Base-by-base conservation (phyloP, 2,329 filamentous ascomycete species). In the Lachnum nothofagi region DNA sequence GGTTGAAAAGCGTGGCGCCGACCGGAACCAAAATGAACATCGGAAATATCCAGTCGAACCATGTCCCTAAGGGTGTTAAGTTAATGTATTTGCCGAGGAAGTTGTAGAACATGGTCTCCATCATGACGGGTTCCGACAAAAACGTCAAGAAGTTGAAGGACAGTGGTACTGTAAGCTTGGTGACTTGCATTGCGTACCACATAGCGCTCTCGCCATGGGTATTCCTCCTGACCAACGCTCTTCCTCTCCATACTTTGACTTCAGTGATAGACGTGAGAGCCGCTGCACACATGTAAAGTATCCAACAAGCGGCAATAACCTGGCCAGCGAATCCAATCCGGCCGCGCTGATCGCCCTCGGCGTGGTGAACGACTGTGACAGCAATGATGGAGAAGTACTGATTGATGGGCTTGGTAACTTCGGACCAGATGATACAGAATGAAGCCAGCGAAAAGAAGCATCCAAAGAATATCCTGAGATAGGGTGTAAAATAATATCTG, bases 71-170 rank as follows among this genome's bases (percentile, higher is more conserved):
- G 0, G 84, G 80, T 0, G 90, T 96, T 14, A 96, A 75, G 62
- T 91, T 82, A 67, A 98, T 89, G 9, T 89, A 77, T 37, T 80
- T 72, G 5, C 93, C 93, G 0, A 98, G 77, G 61, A 98, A 95
- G 35, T 79, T 68, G 70, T 91, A 95, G 68, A 97, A 98, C 0
- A 83, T 82, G 0, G 91, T 96, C 59, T 83, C 34, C 17, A 10
- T 78, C 49, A 76, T 70, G 63, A 90, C 91, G 35, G 95, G 80
- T 10, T 75, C 73, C 6, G 74, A 86, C 19, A 96, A 70, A 65
- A 97, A 91, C 0, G 91, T 96, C 66, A 95, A 78, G 64, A 97
- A 98, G 70, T 98, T 98, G 78, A 95, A 98, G 3, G 88, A 84
- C 7, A 98, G 76, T 1, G 93, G 93, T 0, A 98, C 88, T 1